Evolutionary conservation across 148 eudicot genomes (phyloP), one percentile per base, ranked within the genome.

Genomic region (Polygonum aviculare): DNA sequence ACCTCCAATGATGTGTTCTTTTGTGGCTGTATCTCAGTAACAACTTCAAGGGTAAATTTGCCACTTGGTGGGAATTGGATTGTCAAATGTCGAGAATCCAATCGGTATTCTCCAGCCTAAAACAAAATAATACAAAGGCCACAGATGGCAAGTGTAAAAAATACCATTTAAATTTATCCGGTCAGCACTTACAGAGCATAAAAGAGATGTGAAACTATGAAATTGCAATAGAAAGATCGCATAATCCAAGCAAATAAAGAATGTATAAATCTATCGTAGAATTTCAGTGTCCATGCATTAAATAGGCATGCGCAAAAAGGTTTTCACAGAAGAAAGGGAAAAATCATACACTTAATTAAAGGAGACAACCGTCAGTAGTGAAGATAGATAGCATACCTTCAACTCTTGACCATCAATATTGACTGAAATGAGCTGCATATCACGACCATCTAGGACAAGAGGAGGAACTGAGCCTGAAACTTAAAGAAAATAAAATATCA

Each of bases 1-100:
- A 95, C 98, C 96, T 91, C 94, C 47, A 96, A 83, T 3, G 99
- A 93, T 59, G 99, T 96, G 87, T 96, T 93, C 84, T 82, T 90
- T 78, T 91, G 94, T 63, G 99, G 99, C 74, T 78, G 80, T 81
- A 91, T 93, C 88, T 93, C 97, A 18, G 91, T 91, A 50, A 84
- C 90, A 81, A 91, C 90, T 82, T 91, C 97, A 81, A 96, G 72
- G 5, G 83, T 84, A 83, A 93, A 96, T 75, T 79, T 86, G 76
- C 90, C 85, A 82, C 83, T 86, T 60, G 99, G 98, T 36, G 88
- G 99, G 50, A 90, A 87, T 67, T 75, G 76, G 40, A 93, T 79
- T 41, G 88, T 89, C 75, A 96, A 75, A 81, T 93, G 97, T 75
- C 98, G 93, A 55, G 94, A 85, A 72, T 90, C 92, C 85, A 88